Percentiles rank a stretch among this genome's conserved stretches.
These are phyloP conservation scores for Fragaria iinumae DNA, from an alignment of 306 rosid species.

Conservation along the genomic window DNA sequence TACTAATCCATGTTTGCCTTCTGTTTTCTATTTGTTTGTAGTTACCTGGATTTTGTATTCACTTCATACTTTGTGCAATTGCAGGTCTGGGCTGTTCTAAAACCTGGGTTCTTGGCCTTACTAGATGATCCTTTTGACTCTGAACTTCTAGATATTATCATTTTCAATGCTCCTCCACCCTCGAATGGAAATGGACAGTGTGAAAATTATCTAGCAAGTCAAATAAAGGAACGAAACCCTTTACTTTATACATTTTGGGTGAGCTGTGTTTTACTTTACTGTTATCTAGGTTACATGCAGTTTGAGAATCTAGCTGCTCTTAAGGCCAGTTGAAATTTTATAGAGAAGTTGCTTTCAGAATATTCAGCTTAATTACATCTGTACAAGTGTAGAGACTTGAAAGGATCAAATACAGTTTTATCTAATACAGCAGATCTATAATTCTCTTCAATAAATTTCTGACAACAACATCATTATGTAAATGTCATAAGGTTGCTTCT, in stretches of 20 bases:
- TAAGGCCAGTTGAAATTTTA: background rate
- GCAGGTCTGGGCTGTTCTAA: slow-evolving; percentile 58
- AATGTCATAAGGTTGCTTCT: slow-evolving; percentile 34
- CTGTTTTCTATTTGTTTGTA: background rate
- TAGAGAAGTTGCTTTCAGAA: background rate
- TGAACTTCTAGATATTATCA: slow-evolving; percentile 39
- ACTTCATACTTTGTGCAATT: background rate
- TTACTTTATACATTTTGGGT: slow-evolving; percentile 42
- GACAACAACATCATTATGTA: background rate
- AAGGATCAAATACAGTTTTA: background rate
- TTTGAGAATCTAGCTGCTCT: background rate
- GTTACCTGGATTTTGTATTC: background rate
- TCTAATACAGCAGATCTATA: background rate
- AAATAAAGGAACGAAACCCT: slow-evolving; percentile 40
- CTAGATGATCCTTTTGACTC: slow-evolving; percentile 44
- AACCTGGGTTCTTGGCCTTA: slow-evolving; percentile 53
- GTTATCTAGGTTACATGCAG: background rate
- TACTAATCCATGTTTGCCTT: background rate
- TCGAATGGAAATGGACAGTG: slow-evolving; percentile 25
- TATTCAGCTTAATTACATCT: background rate
- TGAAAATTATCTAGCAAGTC: slow-evolving; percentile 34
- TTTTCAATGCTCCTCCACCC: slow-evolving; percentile 35
- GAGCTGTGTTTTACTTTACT: background rate
- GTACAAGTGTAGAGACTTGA: background rate
- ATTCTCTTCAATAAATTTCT: background rate